Base-by-base conservation (phyloP, 768 basidiomycete genomes). In the Boletus rubescentipes region DNA sequence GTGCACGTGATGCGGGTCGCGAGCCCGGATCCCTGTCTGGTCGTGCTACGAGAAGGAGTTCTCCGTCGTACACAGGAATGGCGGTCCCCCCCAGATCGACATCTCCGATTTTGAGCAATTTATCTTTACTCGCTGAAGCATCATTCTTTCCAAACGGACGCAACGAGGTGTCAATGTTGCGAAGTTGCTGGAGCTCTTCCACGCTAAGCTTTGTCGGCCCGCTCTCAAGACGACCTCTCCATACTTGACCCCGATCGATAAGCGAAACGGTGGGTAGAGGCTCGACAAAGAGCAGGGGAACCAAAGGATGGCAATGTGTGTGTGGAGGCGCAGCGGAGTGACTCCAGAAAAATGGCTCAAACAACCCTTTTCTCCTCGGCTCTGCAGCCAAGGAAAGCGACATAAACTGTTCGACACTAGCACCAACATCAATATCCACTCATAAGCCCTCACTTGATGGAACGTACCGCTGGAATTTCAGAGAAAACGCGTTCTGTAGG, bases 291-390 rank as follows among this genome's bases (percentile, higher is more conserved):
- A 91, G 73, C 16, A 93, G 76, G 2, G 91, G 88, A 32, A 80
- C 73, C 39, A 86, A 72, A 1, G 79, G 78, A 32, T 81, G 73
- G 41, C 75, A 75, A 2, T 75, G 72, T 10, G 67, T 60, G 20
- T 71, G 68, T 0, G 75, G 63, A 36, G 74, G 67, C 3, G 73
- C 67, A 23, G 67, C 61, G 12, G 75, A 56, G 40, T 79, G 77
- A 5, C 77, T 73, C 89, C 89, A 92, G 70, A 86, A 90, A 59
- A 85, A 82, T 0, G 89, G 87, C 58, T 90, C 88, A 51, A 89
- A 91, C 2, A 86, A 70, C 9, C 87, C 87, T 65, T 79, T 84
- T n/a, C 84, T 77, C 20, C 85, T 79, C 8, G 89, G 83, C 61
- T 93, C 91, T 15, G 86, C 82, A 36, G 87, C 82, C 32, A 90